Base-by-base conservation (phyloP, 2,329 filamentous ascomycete species). In the Xylariaceae sp. region DNA sequence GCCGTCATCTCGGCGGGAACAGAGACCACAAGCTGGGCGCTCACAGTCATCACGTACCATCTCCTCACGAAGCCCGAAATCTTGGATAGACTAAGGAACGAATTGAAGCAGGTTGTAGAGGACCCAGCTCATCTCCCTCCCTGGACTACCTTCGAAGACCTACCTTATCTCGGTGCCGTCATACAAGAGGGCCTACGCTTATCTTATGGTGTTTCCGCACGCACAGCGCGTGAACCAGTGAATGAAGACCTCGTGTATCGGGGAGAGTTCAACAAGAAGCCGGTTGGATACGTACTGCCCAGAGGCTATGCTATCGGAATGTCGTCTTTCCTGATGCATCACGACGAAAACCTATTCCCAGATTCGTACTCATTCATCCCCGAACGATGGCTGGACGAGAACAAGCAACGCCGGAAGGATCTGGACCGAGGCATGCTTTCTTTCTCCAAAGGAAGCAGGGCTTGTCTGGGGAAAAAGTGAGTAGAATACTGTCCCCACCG, bases 1-100 rank as follows among this genome's bases (percentile, higher is more conserved):
- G 57, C 60, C 9, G 50, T 67, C 15, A 54, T 66, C 3, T 54
- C 62, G 38, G 66, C 64, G 2, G 67, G 66, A 7, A 67, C 65
- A 3, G 56, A 69, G 43, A 71, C 67, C 4, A 68, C 67, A 1
- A 46, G 52, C 12, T 51, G 52, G 42, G 39, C 60, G 0, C 48
- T 71, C 13, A 48, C 57, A 3, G 43, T 63, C 8, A 54, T 61
- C 13, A 53, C 58, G 13, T 70, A 59, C 47, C 48, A 66, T 50
- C 48, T 69, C 3, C 60, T 65, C 28, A 41, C 49, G 9, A 54
- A 64, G 19, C 60, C 63, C 0, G 9, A 41, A 0, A 54, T 64
- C 3, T 49, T 62, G 2, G 15, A 38, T 3, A 53, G 48, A 4
- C 46, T 72, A 4, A 56, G 54, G 19, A 41, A 49, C 4, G 67